Percentiles rank a stretch among this genome's conserved stretches.
phyloP scores from a whole-genome alignment of 345 rosid species.

The Zanthoxylum bungeanum region DNA sequence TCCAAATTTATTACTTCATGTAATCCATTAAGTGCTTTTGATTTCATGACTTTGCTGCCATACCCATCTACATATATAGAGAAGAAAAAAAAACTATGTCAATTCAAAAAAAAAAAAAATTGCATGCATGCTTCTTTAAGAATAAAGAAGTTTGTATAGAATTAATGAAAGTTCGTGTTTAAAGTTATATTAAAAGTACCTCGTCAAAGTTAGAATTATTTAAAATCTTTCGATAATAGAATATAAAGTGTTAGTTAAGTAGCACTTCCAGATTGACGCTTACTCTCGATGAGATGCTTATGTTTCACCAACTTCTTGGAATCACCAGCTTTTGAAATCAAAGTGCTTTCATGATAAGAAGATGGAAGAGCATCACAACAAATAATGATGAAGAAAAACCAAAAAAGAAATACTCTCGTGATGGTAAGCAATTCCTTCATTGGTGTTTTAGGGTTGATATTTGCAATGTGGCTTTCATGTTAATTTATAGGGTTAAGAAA shows the following conservation, averaged over 20 bases:
- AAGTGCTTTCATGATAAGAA: slow-evolving; percentile 12
- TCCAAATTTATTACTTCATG: not conserved
- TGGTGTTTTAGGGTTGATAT: not conserved
- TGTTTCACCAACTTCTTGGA: not conserved
- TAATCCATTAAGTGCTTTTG: not conserved
- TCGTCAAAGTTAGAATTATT: too few relatives aligned
- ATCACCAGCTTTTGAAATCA: not conserved
- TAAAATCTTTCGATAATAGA: too few relatives aligned
- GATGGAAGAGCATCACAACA: slow-evolving; percentile 3
- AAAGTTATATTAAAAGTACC: too few relatives aligned
- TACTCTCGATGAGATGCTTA: not conserved
- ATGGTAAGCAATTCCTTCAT: not conserved
- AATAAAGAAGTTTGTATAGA: not conserved
- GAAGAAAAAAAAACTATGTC: not conserved
- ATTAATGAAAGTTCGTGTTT: not conserved
- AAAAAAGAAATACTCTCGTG: not conserved
- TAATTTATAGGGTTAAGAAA: not conserved
- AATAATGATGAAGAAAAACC: slow-evolving; percentile 8
- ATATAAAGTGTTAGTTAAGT: too few relatives aligned
- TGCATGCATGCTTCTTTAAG: not conserved
- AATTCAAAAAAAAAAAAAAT: not conserved
- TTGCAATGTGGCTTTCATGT: not conserved
- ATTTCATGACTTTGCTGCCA: slow-evolving; percentile 4
- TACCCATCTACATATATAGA: not conserved
- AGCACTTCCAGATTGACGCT: too few relatives aligned